Conservation (phyloP, 306 rosid genomes). For the Quercus variabilis region DNA sequence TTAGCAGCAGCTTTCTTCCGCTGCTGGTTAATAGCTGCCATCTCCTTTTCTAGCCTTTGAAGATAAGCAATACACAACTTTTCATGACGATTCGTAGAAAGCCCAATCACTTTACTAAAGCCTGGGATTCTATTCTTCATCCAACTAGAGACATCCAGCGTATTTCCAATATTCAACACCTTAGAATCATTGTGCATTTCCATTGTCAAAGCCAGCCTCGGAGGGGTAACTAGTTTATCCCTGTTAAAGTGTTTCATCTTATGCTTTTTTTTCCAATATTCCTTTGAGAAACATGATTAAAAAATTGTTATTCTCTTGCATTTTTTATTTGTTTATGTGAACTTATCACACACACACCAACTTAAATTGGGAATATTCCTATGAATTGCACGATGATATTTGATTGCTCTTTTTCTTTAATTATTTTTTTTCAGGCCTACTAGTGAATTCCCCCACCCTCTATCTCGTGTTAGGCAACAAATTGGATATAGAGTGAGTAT, state of each 20-base stretch:
- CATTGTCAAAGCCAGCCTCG: too few relatives aligned
- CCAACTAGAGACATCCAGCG: too few relatives aligned
- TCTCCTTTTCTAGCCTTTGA: too few relatives aligned
- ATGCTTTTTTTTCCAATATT: neutral
- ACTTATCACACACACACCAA: neutral
- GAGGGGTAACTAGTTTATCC: neutral
- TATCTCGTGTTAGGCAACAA: conserved; percentile 73
- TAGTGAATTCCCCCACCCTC: conserved; percentile 90
- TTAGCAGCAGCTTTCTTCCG: too few relatives aligned
- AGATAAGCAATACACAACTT: too few relatives aligned
- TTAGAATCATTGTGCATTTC: too few relatives aligned
- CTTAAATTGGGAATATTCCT: conserved; percentile 7
- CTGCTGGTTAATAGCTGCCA: too few relatives aligned
- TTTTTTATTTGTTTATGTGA: neutral
- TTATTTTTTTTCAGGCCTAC: conserved; percentile 65
- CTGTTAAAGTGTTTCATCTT: neutral
- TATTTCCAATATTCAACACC: too few relatives aligned
- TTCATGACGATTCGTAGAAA: too few relatives aligned
- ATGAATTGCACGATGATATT: neutral
- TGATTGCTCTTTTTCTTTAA: neutral
- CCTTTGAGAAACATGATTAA: neutral
- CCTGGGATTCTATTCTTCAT: too few relatives aligned
- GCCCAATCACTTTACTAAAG: too few relatives aligned
- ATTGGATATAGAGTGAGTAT: conserved; percentile 73
- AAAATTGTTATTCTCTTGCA: neutral